Base-by-base conservation (phyloP, 83 land plant genomes). In the Thuja plicata region DNA sequence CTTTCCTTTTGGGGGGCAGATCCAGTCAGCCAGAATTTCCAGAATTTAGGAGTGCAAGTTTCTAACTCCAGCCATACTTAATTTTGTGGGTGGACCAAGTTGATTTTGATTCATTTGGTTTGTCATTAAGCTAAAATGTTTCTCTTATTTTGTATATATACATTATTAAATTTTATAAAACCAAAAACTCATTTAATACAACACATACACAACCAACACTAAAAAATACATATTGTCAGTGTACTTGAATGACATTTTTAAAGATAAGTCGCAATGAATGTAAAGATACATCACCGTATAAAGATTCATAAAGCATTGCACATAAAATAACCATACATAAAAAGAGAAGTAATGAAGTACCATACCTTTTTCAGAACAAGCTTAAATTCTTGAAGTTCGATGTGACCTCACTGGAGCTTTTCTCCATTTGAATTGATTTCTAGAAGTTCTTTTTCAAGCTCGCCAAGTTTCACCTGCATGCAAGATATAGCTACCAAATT, bases 391-490 rank as follows among this genome's bases (percentile, higher is more conserved):
- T 90, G 87, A 19, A 97, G 95, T 88, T 98, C 99, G 88, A 92
- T 97, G 66, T 97, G 94, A 50, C 93, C 81, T 11, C 98, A 95
- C 87, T 93, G 94, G 85, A 98, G 89, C 92, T 94, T 97, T 16
- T 98, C 99, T 89, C 87, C 90, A 85, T 96, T 98, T 52, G 97
- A 92, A 88, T 95, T 96, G 48, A 98, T 94, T 89, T 98, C 99
- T 55, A 91, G 41, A 89, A 98, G 93, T 91, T 98, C 99, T 50
- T 96, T 91, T 90, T 98, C 99, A 78, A 98, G 94, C 24, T 98
- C 99, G 71, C 91, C 94, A 91, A 98, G 93, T 87, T 97, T 97
- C 3, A 92, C 89, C 97, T 97, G 82, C 12, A 88, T 24, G 30
- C 5, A 81, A 46, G 15, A 82, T 10, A 46, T 27, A 46, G 15